These are phyloP conservation scores for Dimocarpus longan DNA, from an alignment of 345 rosid species.

Conservation along the genomic window DNA sequence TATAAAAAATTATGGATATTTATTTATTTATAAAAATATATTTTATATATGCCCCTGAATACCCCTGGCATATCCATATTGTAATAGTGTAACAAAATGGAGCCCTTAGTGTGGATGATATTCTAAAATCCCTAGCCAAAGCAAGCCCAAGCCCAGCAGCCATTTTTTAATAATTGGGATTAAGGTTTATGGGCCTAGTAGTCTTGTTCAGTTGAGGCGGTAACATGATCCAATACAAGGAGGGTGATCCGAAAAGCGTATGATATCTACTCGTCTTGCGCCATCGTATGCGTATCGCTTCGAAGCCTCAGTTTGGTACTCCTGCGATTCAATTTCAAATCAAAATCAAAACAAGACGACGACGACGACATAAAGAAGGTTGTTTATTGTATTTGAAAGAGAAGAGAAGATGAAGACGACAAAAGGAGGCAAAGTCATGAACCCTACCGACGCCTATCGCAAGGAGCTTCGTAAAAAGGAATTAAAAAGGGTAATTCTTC, in stretches of 20 bases:
- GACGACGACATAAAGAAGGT: background rate
- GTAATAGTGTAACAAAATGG: no score
- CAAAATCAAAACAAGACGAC: background rate
- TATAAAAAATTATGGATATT: no score
- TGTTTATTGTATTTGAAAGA: background rate
- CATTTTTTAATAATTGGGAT: no score
- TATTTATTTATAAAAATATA: no score
- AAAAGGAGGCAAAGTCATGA: slow-evolving; percentile 98
- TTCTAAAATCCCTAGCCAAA: no score
- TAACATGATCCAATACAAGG: background rate
- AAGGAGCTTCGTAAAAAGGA: slow-evolving; percentile 95
- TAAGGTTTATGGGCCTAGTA: no score
- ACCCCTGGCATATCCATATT: no score
- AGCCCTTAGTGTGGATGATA: no score
- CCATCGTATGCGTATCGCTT: background rate
- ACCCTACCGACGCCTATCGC: slow-evolving; percentile 99
- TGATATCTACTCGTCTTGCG: no score
- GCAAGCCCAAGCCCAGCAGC: no score
- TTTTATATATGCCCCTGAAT: no score
- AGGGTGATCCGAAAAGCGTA: background rate
- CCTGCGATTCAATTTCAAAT: background rate
- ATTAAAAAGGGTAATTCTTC: slow-evolving; percentile 66
- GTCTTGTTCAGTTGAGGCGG: no score
- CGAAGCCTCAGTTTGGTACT: background rate
- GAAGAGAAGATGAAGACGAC: slow-evolving; percentile 84